Conservation (phyloP, 148 eudicot genomes). For the Silene uniflora region DNA sequence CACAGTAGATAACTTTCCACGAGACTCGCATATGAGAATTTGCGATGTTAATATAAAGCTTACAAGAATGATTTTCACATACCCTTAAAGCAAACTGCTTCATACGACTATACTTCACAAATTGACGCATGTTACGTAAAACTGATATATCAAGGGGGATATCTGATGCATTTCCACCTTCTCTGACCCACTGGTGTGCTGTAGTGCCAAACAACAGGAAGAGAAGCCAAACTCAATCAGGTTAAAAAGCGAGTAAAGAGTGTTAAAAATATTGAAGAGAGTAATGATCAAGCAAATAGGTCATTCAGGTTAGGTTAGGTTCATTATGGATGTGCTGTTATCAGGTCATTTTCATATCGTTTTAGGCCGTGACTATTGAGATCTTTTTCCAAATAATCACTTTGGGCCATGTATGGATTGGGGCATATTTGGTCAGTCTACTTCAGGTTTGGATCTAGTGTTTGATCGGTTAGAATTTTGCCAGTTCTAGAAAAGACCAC, state of each 20-base stretch:
- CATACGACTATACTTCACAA: slow-evolving; percentile 84
- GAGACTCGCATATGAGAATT: too few relatives aligned
- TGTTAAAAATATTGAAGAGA: not conserved
- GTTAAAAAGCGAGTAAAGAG: not conserved
- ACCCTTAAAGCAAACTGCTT: slow-evolving; percentile 97
- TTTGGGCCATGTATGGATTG: too few relatives aligned
- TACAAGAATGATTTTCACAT: slow-evolving; percentile 11
- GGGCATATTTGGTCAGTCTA: too few relatives aligned
- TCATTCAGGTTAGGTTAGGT: not conserved
- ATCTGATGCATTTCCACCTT: slow-evolving; percentile 91
- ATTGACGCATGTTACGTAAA: slow-evolving; percentile 80
- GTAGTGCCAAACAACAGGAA: slow-evolving; percentile 24
- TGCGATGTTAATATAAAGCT: not conserved
- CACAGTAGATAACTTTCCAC: too few relatives aligned
- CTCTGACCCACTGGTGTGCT: slow-evolving; percentile 99
- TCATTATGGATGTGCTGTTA: not conserved
- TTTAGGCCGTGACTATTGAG: too few relatives aligned
- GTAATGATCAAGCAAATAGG: not conserved
- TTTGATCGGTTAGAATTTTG: too few relatives aligned
- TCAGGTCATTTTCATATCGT: not conserved
- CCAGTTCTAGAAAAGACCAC: not conserved
- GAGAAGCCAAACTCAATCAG: not conserved
- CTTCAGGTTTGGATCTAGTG: not conserved
- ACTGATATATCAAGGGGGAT: slow-evolving; percentile 95
- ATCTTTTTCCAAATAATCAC: too few relatives aligned